Conservation (phyloP, 192 early-diverging fungal species). For the Dissophora ornata region DNA sequence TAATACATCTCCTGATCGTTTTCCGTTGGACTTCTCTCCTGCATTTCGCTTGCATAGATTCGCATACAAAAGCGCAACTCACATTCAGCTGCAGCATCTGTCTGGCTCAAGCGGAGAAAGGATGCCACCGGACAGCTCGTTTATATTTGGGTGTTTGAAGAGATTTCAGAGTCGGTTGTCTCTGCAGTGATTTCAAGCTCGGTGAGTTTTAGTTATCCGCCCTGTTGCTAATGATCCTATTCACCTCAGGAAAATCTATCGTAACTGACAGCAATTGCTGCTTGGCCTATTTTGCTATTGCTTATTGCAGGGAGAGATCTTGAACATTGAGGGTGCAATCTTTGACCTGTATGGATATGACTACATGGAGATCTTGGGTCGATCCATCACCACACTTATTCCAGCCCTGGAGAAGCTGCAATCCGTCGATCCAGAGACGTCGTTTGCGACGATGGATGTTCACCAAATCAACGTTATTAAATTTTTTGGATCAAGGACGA, state of each 20-base stretch:
- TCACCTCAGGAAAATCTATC: no score
- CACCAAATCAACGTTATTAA: conserved; percentile 63
- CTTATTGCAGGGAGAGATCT: conserved; percentile 56
- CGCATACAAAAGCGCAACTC: conserved; percentile 66
- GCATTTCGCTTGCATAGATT: conserved; percentile 45
- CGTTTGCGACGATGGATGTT: conserved; percentile 51
- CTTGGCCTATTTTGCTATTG: background rate
- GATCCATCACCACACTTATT: conserved; percentile 50
- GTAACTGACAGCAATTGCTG: background rate
- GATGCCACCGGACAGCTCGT: conserved; percentile 56
- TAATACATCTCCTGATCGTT: conserved; percentile 6
- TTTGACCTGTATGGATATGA: conserved; percentile 66
- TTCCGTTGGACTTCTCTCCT: conserved; percentile 2
- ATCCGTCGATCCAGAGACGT: conserved; percentile 36
- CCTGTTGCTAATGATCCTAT: no score
- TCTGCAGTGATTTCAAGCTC: conserved; percentile 51
- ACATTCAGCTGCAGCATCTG: conserved; percentile 64
- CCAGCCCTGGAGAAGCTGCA: conserved; percentile 51
- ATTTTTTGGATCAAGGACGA: conserved; percentile 67
- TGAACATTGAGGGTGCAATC: conserved; percentile 55
- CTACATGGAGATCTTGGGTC: conserved; percentile 59
- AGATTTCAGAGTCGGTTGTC: conserved; percentile 64
- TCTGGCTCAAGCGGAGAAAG: conserved; percentile 71
- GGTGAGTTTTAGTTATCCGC: conserved; percentile 25
- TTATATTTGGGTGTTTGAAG: conserved; percentile 75